Evolutionary conservation across 2,329 filamentous ascomycete genomes (phyloP).

Genomic region (Fusarium verticillioides): DNA sequence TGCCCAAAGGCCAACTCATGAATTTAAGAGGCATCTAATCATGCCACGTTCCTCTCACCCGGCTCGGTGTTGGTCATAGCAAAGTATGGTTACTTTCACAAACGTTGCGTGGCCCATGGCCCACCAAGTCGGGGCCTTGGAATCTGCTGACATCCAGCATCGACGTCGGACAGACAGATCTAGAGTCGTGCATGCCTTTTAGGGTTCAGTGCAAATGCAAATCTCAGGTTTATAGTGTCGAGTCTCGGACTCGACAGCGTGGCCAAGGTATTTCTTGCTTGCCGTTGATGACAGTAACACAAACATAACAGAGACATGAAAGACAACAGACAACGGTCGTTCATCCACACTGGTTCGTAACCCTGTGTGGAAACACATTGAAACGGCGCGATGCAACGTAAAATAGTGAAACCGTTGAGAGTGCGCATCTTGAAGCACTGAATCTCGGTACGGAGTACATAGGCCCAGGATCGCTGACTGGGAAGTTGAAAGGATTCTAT

Average conservation of each 20-base stretch:
- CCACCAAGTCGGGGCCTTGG: neutral
- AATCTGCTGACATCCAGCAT: neutral
- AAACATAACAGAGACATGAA: slow-evolving; percentile 4
- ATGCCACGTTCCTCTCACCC: slow-evolving; percentile 1
- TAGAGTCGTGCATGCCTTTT: slow-evolving; percentile 10
- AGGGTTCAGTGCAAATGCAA: slow-evolving; percentile 29
- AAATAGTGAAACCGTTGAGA: neutral
- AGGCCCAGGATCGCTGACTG: slow-evolving; percentile 11
- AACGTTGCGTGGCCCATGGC: slow-evolving; percentile 3
- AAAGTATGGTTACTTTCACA: slow-evolving; percentile 12
- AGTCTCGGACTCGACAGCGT: slow-evolving; percentile 28
- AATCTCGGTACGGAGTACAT: neutral
- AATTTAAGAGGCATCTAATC: neutral
- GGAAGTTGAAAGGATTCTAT: neutral
- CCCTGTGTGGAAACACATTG: neutral
- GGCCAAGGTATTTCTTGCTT: slow-evolving; percentile 8
- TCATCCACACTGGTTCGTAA: neutral
- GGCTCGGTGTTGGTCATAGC: neutral
- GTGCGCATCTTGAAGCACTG: neutral
- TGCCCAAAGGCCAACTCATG: neutral
- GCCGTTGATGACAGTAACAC: slow-evolving; percentile 9
- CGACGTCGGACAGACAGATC: slow-evolving; percentile 13
- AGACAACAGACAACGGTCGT: slow-evolving; percentile 1
- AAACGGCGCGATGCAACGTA: slow-evolving; percentile 6
- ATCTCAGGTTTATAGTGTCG: slow-evolving; percentile 18